A percentile compares a stretch with the other conserved stretches of the same genome.
Evolutionary conservation across 495 filamentous ascomycete species (phyloP).

Genomic region (Daldinia bambusicola): DNA sequence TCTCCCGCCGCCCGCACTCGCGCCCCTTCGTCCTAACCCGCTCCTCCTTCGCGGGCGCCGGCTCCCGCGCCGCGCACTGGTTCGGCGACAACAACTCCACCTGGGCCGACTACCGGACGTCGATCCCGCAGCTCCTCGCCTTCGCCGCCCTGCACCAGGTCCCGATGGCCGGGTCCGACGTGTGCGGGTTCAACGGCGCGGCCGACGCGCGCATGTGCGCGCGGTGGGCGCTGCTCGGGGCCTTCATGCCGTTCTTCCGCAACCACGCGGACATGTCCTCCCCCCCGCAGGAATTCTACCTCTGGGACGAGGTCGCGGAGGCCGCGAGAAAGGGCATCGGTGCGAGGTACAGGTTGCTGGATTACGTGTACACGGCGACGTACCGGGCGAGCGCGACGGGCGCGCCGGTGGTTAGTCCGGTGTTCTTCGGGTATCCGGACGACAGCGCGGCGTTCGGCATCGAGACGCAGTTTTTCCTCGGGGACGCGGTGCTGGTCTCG

Average conservation of each 20-base stretch:
- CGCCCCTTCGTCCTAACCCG: slow-evolving; percentile 85
- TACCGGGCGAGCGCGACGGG: slow-evolving; percentile 68
- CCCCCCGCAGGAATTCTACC: slow-evolving; percentile 80
- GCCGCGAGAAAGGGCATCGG: slow-evolving; percentile 77
- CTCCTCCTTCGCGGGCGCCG: slow-evolving; percentile 83
- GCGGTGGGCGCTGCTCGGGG: slow-evolving; percentile 81
- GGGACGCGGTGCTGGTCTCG: slow-evolving; percentile 72
- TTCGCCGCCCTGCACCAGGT: slow-evolving; percentile 84
- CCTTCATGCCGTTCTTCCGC: slow-evolving; percentile 85
- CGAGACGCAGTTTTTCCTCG: slow-evolving; percentile 78
- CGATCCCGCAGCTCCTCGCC: slow-evolving; percentile 74
- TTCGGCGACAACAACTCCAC: slow-evolving; percentile 82
- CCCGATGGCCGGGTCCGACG: slow-evolving; percentile 84
- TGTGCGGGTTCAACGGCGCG: slow-evolving; percentile 79
- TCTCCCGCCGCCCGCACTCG: slow-evolving; percentile 68
- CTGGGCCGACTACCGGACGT: slow-evolving; percentile 77
- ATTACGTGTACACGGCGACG: slow-evolving; percentile 78
- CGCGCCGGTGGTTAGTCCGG: slow-evolving; percentile 69
- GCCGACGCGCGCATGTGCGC: slow-evolving; percentile 84
- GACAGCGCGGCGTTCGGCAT: slow-evolving; percentile 71
- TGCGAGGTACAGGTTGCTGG: slow-evolving; percentile 72
- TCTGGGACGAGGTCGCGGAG: slow-evolving; percentile 69
- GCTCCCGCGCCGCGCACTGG: slow-evolving; percentile 82
- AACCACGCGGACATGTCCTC: slow-evolving; percentile 65
- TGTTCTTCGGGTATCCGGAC: slow-evolving; percentile 77